phyloP scores from a whole-genome alignment of 805 yeast species.

The Wickerhamiella australiensis region DNA sequence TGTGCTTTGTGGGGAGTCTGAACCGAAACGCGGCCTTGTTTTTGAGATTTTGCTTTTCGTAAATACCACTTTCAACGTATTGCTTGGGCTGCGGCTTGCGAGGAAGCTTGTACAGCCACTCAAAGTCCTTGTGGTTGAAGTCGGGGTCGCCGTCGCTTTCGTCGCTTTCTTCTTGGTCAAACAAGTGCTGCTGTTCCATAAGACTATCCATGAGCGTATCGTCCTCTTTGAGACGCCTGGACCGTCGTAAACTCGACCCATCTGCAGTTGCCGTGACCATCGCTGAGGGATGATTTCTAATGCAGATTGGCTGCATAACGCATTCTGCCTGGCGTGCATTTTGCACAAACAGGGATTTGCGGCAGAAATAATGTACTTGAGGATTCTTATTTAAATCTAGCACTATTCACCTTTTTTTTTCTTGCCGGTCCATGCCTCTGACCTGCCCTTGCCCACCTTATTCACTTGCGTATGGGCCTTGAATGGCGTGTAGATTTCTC shows the following conservation, averaged over 20 bases:
- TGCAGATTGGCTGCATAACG: slow-evolving; percentile 6
- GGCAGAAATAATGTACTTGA: neutral
- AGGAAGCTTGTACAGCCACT: slow-evolving; percentile 5
- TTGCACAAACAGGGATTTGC: neutral
- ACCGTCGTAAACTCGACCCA: neutral
- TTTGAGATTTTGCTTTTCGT: neutral
- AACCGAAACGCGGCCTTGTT: neutral
- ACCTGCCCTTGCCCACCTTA: neutral
- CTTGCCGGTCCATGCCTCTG: neutral
- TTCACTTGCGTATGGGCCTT: neutral
- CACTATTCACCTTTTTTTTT: neutral
- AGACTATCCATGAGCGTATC: neutral
- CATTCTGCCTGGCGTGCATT: neutral
- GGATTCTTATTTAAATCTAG: neutral
- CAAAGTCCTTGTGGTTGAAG: slow-evolving; percentile 8
- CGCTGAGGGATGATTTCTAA: slow-evolving; percentile 6
- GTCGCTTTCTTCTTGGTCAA: neutral
- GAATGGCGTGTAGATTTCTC: too few species aligned
- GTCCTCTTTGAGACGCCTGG: neutral
- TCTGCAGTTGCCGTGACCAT: slow-evolving; percentile 6
- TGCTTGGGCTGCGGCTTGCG: neutral
- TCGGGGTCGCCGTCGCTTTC: slow-evolving; percentile 7
- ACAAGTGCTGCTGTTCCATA: neutral
- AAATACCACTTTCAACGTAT: neutral
- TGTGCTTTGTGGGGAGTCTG: neutral